Percentiles rank a stretch among this genome's conserved stretches.
Conservation (phyloP, 805 yeast genomes). For the Candida xiaguanensis region DNA sequence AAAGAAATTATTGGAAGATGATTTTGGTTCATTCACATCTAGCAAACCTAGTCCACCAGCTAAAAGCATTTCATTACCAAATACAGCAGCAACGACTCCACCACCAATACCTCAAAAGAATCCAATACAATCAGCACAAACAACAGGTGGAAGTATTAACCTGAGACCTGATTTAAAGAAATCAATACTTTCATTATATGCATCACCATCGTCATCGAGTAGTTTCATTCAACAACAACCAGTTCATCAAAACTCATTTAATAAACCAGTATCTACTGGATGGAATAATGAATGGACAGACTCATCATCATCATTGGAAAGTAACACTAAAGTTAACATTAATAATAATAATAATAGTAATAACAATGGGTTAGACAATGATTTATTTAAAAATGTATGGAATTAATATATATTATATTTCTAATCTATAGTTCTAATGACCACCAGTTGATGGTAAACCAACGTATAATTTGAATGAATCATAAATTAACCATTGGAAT, state of each 20-base stretch:
- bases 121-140: slow-evolving; percentile 25
- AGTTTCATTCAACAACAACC: slow-evolving; percentile 25
- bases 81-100: slow-evolving; percentile 7
- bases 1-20: slow-evolving; percentile 30
- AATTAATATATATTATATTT: slow-evolving; percentile 20
- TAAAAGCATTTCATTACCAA: slow-evolving; percentile 1
- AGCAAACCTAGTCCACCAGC: slow-evolving; percentile 12
- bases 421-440: slow-evolving; percentile 2
- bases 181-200: slow-evolving; percentile 84
- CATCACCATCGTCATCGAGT: slow-evolving; percentile 53
- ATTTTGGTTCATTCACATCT: slow-evolving; percentile 39
- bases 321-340: slow-evolving; percentile 3
- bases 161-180: slow-evolving; percentile 83
- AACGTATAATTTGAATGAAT: slow-evolving; percentile 88
- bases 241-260: slow-evolving; percentile 4
- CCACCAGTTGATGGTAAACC: slow-evolving; percentile 94
- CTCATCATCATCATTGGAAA: slow-evolving; percentile 12
- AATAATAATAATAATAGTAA: neutral
- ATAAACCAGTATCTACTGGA: slow-evolving; percentile 4
- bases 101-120: slow-evolving; percentile 1
- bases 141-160: slow-evolving; percentile 31
- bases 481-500: slow-evolving; percentile 95
- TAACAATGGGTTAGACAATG: slow-evolving; percentile 47
- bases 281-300: slow-evolving; percentile 38
- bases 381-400: slow-evolving; percentile 70